These are phyloP conservation scores for Cucumis hystrix DNA, from an alignment of 306 rosid species.

Conservation along the genomic window DNA sequence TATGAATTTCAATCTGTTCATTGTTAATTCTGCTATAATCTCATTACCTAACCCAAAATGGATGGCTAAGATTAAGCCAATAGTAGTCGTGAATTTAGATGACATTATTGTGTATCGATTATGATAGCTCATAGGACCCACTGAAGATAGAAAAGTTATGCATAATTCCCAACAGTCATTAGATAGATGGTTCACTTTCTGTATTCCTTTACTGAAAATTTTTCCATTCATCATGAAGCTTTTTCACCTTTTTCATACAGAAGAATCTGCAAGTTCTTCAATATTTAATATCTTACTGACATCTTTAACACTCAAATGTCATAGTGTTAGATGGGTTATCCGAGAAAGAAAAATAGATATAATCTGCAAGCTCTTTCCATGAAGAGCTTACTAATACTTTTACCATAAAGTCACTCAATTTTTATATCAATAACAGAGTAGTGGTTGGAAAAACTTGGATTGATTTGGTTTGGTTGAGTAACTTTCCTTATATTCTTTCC, in stretches of 20 bases:
- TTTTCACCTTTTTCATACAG: background rate
- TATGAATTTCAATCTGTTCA: background rate
- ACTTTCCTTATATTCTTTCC: background rate
- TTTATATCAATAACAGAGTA: background rate
- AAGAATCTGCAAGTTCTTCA: background rate
- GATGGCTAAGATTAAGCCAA: background rate
- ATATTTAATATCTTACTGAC: too few relatives aligned
- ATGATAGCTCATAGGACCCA: conserved; percentile 16
- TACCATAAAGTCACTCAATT: background rate
- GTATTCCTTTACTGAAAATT: background rate
- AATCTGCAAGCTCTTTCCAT: background rate
- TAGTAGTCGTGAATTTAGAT: background rate
- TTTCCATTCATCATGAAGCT: background rate
- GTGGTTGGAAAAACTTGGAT: background rate
- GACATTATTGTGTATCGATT: conserved; percentile 2
- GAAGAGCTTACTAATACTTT: background rate
- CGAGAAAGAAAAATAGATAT: too few relatives aligned
- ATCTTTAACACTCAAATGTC: too few relatives aligned
- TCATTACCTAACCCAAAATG: conserved; percentile 13
- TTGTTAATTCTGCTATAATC: background rate
- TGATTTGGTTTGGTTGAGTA: background rate
- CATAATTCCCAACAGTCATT: background rate
- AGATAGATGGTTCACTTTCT: background rate
- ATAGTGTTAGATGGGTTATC: too few relatives aligned
- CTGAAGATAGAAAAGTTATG: background rate